Evolutionary conservation across 176 grass and related monocot species (phyloP).

Genomic region (Rhynchospora tenuis): DNA sequence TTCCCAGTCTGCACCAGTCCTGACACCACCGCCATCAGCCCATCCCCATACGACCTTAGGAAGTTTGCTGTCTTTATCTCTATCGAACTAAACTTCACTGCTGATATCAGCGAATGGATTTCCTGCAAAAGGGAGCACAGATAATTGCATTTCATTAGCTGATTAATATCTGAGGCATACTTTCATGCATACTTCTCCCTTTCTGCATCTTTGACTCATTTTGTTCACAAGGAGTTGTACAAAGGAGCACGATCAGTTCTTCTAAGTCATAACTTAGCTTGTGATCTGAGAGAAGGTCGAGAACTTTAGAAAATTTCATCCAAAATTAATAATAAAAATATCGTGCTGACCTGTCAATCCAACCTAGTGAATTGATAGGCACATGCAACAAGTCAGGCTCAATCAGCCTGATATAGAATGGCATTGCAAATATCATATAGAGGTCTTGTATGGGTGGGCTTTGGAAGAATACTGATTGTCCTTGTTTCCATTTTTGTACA

Average conservation of each 20-base stretch:
- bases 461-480: background rate
- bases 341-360: background rate
- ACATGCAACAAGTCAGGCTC: background rate
- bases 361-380: background rate
- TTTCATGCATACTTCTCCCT: background rate
- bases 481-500: background rate
- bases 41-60: constrained; percentile 45
- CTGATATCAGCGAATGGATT: constrained; percentile 68
- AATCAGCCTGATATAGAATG: background rate
- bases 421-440: background rate
- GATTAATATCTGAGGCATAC: background rate
- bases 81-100: constrained; percentile 55
- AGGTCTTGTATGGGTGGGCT: background rate
- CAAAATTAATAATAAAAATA: background rate
- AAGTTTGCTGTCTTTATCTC: constrained; percentile 88
- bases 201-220: background rate
- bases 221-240: background rate
- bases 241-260: background rate
- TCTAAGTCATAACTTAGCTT: background rate
- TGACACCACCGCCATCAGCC: constrained; percentile 63
- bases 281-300: background rate
- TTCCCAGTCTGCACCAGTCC: constrained; percentile 62
- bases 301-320: background rate
- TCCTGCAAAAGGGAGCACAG: constrained; percentile 39
- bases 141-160: background rate